Conservation (phyloP, 805 yeast species). For the Candida sphagnicola region DNA sequence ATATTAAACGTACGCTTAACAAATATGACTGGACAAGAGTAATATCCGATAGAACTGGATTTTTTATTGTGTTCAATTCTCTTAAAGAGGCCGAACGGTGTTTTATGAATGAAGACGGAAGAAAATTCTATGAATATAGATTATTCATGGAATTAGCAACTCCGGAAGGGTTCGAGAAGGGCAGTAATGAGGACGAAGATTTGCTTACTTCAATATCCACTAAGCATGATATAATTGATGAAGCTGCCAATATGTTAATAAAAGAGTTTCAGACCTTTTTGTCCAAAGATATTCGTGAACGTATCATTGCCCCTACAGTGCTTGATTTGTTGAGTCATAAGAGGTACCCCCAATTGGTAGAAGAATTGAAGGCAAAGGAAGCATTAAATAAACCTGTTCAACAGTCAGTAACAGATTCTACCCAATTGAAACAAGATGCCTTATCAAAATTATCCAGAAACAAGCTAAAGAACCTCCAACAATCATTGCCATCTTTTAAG, state of each 20-base stretch:
- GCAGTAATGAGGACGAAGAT: constrained; percentile 10
- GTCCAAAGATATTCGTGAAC: constrained; percentile 68
- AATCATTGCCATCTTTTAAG: constrained; percentile 30
- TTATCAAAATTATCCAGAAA: constrained; percentile 21
- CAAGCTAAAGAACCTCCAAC: constrained; percentile 10
- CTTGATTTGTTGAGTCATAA: constrained; percentile 57
- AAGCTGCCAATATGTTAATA: constrained; percentile 54
- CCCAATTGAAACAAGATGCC: constrained; percentile 21
- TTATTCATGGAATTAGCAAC: constrained; percentile 57
- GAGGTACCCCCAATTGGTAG: constrained; percentile 48
- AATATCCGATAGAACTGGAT: constrained; percentile 60
- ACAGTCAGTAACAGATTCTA: constrained; percentile 10
- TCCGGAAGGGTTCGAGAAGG: constrained; percentile 37
- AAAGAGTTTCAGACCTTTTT: constrained; percentile 63
- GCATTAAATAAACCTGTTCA: constrained; percentile 11
- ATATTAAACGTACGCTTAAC: constrained; percentile 55
- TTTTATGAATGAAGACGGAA: constrained; percentile 58
- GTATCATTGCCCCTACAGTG: constrained; percentile 66
- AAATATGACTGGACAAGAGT: constrained; percentile 66
- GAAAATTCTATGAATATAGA: constrained; percentile 41
- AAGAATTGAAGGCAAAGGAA: constrained; percentile 30
- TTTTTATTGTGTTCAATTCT: constrained; percentile 65
- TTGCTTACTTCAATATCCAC: constrained; percentile 1
- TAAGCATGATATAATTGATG: constrained; percentile 42
- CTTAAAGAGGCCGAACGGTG: constrained; percentile 56